Evolutionary conservation across 139 green algal genomes (phyloP).

Genomic region (Eudorina sp.): DNA sequence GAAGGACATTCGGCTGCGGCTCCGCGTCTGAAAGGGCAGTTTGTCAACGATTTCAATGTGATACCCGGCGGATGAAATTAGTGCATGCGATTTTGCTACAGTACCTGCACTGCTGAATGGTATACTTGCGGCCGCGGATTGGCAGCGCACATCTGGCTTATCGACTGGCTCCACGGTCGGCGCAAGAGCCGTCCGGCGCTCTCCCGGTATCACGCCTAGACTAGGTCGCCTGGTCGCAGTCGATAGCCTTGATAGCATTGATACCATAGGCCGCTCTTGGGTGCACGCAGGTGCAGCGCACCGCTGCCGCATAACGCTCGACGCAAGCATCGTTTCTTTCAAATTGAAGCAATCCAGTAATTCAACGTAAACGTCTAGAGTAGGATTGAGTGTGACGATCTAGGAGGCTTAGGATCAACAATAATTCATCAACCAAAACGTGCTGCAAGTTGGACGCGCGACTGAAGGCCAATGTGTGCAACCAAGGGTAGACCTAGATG

Average conservation of each 20-base stretch:
- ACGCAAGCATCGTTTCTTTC: background rate
- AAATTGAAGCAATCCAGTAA: too few relatives aligned
- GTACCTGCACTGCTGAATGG: background rate
- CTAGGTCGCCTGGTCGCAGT: background rate
- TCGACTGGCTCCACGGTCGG: background rate
- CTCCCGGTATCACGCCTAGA: background rate
- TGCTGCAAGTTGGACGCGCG: too few relatives aligned
- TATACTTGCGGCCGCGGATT: constrained; percentile 20
- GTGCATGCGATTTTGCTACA: too few relatives aligned
- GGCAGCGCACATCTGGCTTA: background rate
- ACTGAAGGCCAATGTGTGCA: too few relatives aligned
- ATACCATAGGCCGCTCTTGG: background rate
- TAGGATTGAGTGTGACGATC: too few relatives aligned
- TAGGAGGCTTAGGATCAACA: too few relatives aligned
- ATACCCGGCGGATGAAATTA: too few relatives aligned
- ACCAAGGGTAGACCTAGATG: too few relatives aligned
- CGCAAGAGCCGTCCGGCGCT: background rate
- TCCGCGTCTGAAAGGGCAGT: constrained; percentile 18
- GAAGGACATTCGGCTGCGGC: constrained; percentile 23
- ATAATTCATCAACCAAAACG: too few relatives aligned
- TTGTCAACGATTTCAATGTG: too few relatives aligned
- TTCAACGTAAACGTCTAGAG: too few relatives aligned
- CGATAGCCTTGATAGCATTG: background rate
- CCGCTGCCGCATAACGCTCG: constrained; percentile 38
- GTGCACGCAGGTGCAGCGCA: background rate